Evolutionary conservation across 305 asterid genomes (phyloP), one percentile per base, ranked within the genome.

Genomic region (Plantago coronopus): DNA sequence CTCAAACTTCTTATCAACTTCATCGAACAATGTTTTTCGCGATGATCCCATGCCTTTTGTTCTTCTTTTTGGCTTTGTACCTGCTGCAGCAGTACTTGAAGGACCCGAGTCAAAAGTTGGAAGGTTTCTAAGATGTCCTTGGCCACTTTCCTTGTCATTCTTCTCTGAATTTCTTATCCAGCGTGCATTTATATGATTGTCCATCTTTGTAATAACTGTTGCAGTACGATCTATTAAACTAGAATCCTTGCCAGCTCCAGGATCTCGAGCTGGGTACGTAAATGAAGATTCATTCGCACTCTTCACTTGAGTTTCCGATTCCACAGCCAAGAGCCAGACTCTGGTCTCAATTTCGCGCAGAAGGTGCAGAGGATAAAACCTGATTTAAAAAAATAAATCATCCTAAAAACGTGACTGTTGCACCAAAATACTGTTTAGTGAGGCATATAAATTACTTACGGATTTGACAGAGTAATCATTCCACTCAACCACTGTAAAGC

Each of bases 241-340:
- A 63, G 88, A 85, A 65, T 78, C 78, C 88, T 83, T 93, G 74
- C 83, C 79, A 63, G 75, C 63, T 62, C 81, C 86, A 78, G 81
- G 73, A 69, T 81, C 97, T 65, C 76, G 79, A 40, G 69, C 65
- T 44, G 75, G 61, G 69, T 73, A 73, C 67, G 72, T 76, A 65
- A 74, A 63, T 64, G 79, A 64, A 59, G 72, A 63, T 68, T 83
- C 99, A 74, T 87, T 83, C 57, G 83, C 98, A 37, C 79, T 80
- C 82, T 89, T 89, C 71, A 75, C 83, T 72, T 80, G 99, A 67
- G 91, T 79, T 75, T 93, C 99, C 10, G 96, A 85, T 72, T 93
- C 99, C 57, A 93, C 97, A 53, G 96, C 99, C 80, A 93, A 78
- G 72, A 93, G 90, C 99, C 99, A 93, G 65, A 91, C 97, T 78